Percentiles rank a stretch among this genome's conserved stretches.
Conservation (phyloP, 805 yeast genomes). For the Yamadazyma sp. region DNA sequence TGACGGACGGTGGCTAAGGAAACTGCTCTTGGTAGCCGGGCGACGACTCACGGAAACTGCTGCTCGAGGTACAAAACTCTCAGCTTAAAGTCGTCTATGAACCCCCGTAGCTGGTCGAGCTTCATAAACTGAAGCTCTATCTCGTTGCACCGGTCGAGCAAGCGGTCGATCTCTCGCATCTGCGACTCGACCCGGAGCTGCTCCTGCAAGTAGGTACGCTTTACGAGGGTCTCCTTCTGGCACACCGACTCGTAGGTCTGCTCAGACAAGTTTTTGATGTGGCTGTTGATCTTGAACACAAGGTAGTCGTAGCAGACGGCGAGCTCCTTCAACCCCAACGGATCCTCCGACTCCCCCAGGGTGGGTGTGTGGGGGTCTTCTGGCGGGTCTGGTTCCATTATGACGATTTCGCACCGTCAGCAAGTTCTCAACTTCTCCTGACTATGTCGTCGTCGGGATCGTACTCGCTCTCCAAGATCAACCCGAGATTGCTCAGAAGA, state of each 20-base stretch:
- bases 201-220: conserved; percentile 23
- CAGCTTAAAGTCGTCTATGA: conserved; percentile 41
- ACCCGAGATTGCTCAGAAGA: conserved; percentile 46
- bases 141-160: conserved; percentile 47
- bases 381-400: not conserved
- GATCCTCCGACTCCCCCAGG: conserved; percentile 46
- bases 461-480: conserved; percentile 44
- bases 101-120: conserved; percentile 47
- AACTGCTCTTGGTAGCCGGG: too few relatives aligned
- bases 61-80: conserved; percentile 32
- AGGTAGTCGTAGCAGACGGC: conserved; percentile 66
- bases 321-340: conserved; percentile 58
- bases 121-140: conserved; percentile 54
- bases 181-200: conserved; percentile 36
- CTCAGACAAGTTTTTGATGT: conserved; percentile 48
- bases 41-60: too few relatives aligned
- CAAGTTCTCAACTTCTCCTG: too few relatives aligned
- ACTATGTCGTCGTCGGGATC: conserved; percentile 20
- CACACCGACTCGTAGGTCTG: conserved; percentile 30
- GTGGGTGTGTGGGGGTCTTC: not conserved
- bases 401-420: conserved; percentile 4
- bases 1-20: too few relatives aligned
- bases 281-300: conserved; percentile 59
- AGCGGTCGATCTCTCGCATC: conserved; percentile 36
- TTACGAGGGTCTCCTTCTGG: conserved; percentile 30